Evolutionary conservation across 2,329 filamentous ascomycete species (phyloP), one percentile per base, ranked within the genome.

Genomic region (Fusarium sp.): DNA sequence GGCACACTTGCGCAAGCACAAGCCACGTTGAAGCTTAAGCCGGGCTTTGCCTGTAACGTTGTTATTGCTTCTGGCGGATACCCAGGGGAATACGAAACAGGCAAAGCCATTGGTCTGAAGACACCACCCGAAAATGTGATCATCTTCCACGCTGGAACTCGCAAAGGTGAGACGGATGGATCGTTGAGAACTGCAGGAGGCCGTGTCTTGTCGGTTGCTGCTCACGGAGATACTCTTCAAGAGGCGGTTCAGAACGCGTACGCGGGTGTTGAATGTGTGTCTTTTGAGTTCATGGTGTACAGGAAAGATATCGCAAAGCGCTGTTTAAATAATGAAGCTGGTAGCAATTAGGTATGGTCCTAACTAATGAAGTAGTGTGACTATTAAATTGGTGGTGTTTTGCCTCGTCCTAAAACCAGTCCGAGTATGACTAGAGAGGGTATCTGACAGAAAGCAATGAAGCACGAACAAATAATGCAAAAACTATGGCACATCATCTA

Each of bases 61-160:
- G 93, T 97, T 7, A 89, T 94, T 10, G 92, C 94, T 36, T 92
- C 94, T 3, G 92, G 91, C 22, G 94, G 94, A 6, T 97, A 97
- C 77, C 94, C 94, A 7, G 91, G 89, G 51, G 82, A 86, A 3
- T 97, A 97, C 78, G 84, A 86, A 38, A 96, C 94, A 80, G 93
- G 93, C 42, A 90, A 81, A 36, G 81, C 77, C 68, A 89, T 84
- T 1, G 17, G 19, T 10, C 14, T 65, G 9, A 76, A 78, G 73
- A 42, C 79, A 88, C 14, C 70, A 70, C 81, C 76, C 44, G 54
- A 62, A 14, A 82, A 84, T 64, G 91, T 88, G 66, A 87, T 91
- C 60, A 87, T 97, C 58, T 97, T 97, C 86, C 94, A 97, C 76
- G 94, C 94, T 5, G 94, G 94, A 22, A 97, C 94, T 5, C 84